Conservation (phyloP, 805 yeast species). For the Wickerhamiella musiphila region DNA sequence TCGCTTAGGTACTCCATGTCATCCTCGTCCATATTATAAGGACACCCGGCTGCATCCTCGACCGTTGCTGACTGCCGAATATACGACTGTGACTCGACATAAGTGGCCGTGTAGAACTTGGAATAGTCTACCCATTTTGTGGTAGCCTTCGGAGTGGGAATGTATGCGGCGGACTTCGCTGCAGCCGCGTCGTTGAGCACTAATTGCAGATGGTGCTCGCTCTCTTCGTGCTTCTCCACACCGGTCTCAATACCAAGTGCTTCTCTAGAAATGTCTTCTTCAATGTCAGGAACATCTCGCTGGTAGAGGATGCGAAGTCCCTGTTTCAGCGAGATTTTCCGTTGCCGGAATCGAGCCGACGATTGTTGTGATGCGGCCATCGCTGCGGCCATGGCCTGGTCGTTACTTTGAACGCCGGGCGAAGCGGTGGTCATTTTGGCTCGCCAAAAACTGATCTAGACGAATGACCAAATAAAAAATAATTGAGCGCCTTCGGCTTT, state of each 20-base stretch:
- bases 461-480: no score
- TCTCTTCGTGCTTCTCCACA: slow-evolving; percentile 94
- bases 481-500: no score
- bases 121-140: slow-evolving; percentile 59
- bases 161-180: slow-evolving; percentile 36
- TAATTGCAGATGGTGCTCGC: slow-evolving; percentile 85
- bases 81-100: slow-evolving; percentile 57
- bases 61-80: slow-evolving; percentile 85
- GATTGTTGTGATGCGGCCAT: neutral
- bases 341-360: slow-evolving; percentile 68
- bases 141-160: slow-evolving; percentile 95
- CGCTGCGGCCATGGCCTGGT: neutral
- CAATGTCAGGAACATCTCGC: slow-evolving; percentile 63
- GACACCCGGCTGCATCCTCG: slow-evolving; percentile 81
- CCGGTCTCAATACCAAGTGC: slow-evolving; percentile 87
- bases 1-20: slow-evolving; percentile 56
- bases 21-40: slow-evolving; percentile 76
- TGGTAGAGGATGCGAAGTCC: slow-evolving; percentile 62
- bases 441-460: no score
- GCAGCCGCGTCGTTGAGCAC: slow-evolving; percentile 55
- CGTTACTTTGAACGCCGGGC: no score
- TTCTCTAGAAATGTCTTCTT: slow-evolving; percentile 68
- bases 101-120: slow-evolving; percentile 51
- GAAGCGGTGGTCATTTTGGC: no score
- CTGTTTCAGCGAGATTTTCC: slow-evolving; percentile 87